Conservation (phyloP, 768 basidiomycete genomes). For the Nidularia pulvinata region DNA sequence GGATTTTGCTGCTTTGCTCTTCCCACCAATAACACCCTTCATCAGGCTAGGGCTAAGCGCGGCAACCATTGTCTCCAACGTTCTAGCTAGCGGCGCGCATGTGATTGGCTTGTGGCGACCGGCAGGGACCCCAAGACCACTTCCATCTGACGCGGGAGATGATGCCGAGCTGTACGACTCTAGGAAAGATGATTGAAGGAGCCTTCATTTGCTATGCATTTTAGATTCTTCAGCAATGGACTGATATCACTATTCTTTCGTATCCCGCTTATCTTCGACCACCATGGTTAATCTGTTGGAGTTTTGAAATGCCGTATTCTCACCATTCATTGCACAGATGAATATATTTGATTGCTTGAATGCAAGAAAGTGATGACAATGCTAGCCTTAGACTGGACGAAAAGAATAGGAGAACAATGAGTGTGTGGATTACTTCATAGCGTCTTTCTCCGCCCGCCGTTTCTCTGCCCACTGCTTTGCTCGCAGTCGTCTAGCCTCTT, state of each 20-base stretch:
- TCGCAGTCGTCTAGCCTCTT: constrained; percentile 50
- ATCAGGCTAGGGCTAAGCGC: constrained; percentile 25
- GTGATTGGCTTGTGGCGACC: constrained; percentile 29
- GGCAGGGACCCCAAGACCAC: not conserved
- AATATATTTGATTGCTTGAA: no score
- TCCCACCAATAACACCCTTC: constrained; percentile 39
- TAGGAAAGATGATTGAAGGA: not conserved
- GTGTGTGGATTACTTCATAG: not conserved
- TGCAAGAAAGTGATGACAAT: no score
- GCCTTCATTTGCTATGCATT: not conserved
- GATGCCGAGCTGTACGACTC: not conserved
- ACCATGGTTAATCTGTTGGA: no score
- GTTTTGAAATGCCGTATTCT: no score
- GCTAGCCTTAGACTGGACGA: no score
- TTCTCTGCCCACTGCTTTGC: constrained; percentile 60
- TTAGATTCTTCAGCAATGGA: no score
- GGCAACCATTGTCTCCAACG: constrained; percentile 18
- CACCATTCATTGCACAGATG: no score
- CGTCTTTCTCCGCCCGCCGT: constrained; percentile 24
- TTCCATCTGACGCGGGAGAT: not conserved
- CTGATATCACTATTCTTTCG: no score
- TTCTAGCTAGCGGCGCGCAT: constrained; percentile 25
- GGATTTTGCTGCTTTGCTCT: constrained; percentile 40
- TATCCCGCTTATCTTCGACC: no score
- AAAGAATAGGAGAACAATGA: no score